Percentiles rank a stretch among this genome's conserved stretches.
Evolutionary conservation across 2,329 filamentous ascomycete genomes (phyloP).

Genomic region (Stagonosporopsis tanaceti): DNA sequence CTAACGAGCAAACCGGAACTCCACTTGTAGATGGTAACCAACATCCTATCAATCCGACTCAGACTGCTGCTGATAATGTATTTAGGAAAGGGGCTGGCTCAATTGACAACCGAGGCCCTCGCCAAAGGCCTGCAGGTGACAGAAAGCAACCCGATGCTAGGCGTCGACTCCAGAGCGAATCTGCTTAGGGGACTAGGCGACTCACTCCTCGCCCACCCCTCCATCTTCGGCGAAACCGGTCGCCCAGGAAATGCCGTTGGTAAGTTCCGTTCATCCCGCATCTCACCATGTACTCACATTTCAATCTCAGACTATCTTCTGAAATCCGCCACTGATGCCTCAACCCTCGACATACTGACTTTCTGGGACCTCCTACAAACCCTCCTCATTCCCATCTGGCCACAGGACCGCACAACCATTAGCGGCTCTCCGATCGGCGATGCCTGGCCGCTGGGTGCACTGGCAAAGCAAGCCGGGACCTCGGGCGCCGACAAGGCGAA

Average conservation of each 20-base stretch:
- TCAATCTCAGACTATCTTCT: slow-evolving; percentile 25
- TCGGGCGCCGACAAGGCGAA: slow-evolving; percentile 47
- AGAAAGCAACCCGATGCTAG: slow-evolving; percentile 75
- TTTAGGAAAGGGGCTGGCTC: slow-evolving; percentile 67
- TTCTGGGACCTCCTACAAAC: slow-evolving; percentile 90
- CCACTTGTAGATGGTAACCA: slow-evolving; percentile 66
- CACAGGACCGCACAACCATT: slow-evolving; percentile 80
- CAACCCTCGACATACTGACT: slow-evolving; percentile 73
- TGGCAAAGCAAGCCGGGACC: slow-evolving; percentile 70
- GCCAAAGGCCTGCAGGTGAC: slow-evolving; percentile 83
- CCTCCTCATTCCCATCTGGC: slow-evolving; percentile 86
- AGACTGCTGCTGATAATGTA: neutral
- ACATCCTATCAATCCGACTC: slow-evolving; percentile 16
- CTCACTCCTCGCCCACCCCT: slow-evolving; percentile 73
- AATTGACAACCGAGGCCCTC: slow-evolving; percentile 74
- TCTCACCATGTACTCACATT: neutral
- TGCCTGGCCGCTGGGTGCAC: slow-evolving; percentile 84
- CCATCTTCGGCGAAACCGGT: slow-evolving; percentile 81
- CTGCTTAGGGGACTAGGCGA: slow-evolving; percentile 77
- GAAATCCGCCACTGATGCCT: slow-evolving; percentile 26
- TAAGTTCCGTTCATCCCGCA: slow-evolving; percentile 53
- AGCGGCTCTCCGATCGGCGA: slow-evolving; percentile 86
- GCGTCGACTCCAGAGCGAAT: slow-evolving; percentile 81
- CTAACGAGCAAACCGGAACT: slow-evolving; percentile 75
- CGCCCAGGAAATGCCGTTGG: slow-evolving; percentile 92